A percentile compares a stretch with the other conserved stretches of the same genome.
Conservation (phyloP, 2,329 filamentous ascomycete species). For the Penicillium paneum region DNA sequence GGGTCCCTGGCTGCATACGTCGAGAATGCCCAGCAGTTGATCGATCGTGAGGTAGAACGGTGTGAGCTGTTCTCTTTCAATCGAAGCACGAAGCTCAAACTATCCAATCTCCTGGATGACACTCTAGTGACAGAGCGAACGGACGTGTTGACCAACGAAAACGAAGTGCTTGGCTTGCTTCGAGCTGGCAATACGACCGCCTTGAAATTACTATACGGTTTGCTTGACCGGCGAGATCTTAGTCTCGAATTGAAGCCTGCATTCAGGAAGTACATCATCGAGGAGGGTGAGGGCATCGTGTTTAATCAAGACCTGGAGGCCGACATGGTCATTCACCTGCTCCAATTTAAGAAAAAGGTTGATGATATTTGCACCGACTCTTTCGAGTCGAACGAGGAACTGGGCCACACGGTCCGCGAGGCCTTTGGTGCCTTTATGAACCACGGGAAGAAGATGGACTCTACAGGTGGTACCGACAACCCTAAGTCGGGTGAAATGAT, state of each 20-base stretch:
- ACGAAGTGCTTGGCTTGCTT: constrained; percentile 69
- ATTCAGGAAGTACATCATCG: constrained; percentile 76
- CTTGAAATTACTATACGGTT: constrained; percentile 71
- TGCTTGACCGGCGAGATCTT: constrained; percentile 70
- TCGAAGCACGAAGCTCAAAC: constrained; percentile 71
- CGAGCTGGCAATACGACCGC: constrained; percentile 66
- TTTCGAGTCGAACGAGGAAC: constrained; percentile 72
- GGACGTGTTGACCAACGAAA: constrained; percentile 61
- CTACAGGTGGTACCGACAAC: constrained; percentile 75
- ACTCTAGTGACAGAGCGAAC: constrained; percentile 69
- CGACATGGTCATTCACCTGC: constrained; percentile 79
- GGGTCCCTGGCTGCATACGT: constrained; percentile 73
- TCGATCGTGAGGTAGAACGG: constrained; percentile 68
- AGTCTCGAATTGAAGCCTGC: constrained; percentile 67
- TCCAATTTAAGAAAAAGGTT: constrained; percentile 75
- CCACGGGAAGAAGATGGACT: constrained; percentile 67
- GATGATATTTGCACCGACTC: constrained; percentile 73
- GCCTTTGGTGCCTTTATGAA: constrained; percentile 92
- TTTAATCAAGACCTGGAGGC: constrained; percentile 73
- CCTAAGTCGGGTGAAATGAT: constrained; percentile 98
- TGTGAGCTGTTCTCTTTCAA: constrained; percentile 82
- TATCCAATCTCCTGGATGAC: constrained; percentile 70
- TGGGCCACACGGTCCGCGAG: constrained; percentile 76
- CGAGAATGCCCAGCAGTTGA: constrained; percentile 62
- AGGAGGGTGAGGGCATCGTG: constrained; percentile 72